Evolutionary conservation across 2,329 filamentous ascomycete species (phyloP).

Genomic region (Mollisiaceae sp.): DNA sequence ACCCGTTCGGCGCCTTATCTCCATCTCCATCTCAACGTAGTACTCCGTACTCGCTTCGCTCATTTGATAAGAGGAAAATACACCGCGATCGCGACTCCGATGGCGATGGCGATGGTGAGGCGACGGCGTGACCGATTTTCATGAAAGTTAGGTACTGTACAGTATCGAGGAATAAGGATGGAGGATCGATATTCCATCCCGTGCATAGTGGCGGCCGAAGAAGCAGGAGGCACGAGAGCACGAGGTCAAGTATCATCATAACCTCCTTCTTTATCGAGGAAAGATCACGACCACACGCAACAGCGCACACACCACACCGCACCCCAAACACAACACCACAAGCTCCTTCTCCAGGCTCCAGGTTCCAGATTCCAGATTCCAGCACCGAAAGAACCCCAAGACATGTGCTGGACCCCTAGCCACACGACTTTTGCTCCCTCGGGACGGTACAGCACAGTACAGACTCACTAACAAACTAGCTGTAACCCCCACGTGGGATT

Average conservation of each 20-base stretch:
- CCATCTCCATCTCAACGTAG: background rate
- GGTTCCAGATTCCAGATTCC: background rate
- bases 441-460: too few species aligned
- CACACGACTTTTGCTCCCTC: background rate
- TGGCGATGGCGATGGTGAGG: too few species aligned
- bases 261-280: conserved; percentile 6
- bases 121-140: background rate
- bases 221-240: too few species aligned
- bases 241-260: background rate
- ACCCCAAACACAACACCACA: too few species aligned
- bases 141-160: background rate
- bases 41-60: too few species aligned
- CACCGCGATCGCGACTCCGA: background rate
- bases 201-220: background rate
- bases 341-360: too few species aligned
- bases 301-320: background rate
- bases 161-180: too few species aligned
- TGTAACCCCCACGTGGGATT: conserved; percentile 1
- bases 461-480: background rate
- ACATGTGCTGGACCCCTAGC: background rate
- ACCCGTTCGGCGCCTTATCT: background rate
- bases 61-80: background rate
- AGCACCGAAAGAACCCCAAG: background rate
- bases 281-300: conserved; percentile 5
- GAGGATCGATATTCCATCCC: conserved; percentile 1